Base-by-base conservation (phyloP, 306 rosid species). In the Prunus campanulata region DNA sequence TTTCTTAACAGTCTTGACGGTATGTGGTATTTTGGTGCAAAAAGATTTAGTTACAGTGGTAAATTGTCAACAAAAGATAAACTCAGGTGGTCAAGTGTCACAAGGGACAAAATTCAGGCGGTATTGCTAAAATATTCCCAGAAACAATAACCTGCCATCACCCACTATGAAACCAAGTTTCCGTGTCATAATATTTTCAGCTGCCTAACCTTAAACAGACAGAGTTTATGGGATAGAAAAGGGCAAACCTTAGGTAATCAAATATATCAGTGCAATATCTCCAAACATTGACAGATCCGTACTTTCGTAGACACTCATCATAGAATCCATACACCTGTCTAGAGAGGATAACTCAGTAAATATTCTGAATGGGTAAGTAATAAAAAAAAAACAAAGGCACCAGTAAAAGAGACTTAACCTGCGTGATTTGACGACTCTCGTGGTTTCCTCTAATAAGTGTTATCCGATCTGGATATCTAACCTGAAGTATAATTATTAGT, bases 211-310 rank as follows among this genome's bases (percentile, higher is more conserved):
- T 50, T 65, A 35, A 70, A 80, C 66, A 48, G 35, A 63, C 54
- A 77, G 24, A 16, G 44, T 32, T 59, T 65, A 32, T 59, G 11
- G 13, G 70, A 59, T 11, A 30, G 11, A 39, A 72, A 44, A 62
- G 62, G 65, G 66, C 86, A 79, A 78, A 96, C 99, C 99, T 96
- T 81, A 96, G 77, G 82, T 91, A 96, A 87, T 96, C 99, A 29
- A 96, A 96, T 83, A 96, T 87, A 83, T 93, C 99, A 3, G 99
- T 96, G 85, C 99, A 96, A 68, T 96, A 93, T 96, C 97, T 93
- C 99, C 99, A 96, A 62, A 96, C 99, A 86, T 96, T 96, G 84
- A 88, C 96, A 32, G 99, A 96, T 70, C 98, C 99, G 80, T 96
- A 96, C 83, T 96, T 96, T 49, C 99, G 96, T 48, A 96, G 96